phyloP scores from a whole-genome alignment of 73 alveolate species.

The Paramecium biaurelia region DNA sequence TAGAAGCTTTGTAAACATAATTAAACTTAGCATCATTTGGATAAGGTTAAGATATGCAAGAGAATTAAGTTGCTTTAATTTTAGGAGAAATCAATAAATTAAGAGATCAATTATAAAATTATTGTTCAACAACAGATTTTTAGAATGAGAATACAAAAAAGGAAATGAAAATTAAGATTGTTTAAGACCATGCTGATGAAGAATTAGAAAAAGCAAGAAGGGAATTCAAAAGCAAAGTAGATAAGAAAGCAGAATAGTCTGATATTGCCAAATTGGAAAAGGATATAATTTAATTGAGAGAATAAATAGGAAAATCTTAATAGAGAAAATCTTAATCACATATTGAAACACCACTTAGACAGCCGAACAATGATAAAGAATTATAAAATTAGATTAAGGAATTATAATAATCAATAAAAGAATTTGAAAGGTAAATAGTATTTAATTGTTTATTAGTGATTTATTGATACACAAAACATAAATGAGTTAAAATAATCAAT shows the following conservation, averaged over 20 bases:
- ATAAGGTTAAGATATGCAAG: neutral
- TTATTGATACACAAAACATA: neutral
- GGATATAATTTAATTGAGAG: neutral
- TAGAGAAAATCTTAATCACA: neutral
- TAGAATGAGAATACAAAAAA: neutral
- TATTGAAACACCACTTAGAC: neutral
- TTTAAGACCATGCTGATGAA: neutral
- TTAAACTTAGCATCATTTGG: conserved; percentile 29
- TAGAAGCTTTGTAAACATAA: conserved; percentile 1
- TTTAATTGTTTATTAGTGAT: neutral
- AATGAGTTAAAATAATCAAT: neutral
- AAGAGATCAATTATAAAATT: neutral
- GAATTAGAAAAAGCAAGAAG: conserved; percentile 44
- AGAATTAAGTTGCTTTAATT: neutral
- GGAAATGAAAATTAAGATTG: neutral
- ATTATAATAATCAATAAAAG: neutral
- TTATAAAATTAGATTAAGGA: neutral
- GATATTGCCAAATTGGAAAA: neutral
- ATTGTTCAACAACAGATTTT: neutral
- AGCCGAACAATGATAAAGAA: neutral
- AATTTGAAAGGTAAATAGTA: neutral
- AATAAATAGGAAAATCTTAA: neutral
- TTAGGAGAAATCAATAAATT: conserved; percentile 43
- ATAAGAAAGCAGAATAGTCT: neutral
- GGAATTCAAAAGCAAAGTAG: conserved; percentile 18